Evolutionary conservation across 139 green algal species (phyloP).

Genomic region (Eudorina sp.): DNA sequence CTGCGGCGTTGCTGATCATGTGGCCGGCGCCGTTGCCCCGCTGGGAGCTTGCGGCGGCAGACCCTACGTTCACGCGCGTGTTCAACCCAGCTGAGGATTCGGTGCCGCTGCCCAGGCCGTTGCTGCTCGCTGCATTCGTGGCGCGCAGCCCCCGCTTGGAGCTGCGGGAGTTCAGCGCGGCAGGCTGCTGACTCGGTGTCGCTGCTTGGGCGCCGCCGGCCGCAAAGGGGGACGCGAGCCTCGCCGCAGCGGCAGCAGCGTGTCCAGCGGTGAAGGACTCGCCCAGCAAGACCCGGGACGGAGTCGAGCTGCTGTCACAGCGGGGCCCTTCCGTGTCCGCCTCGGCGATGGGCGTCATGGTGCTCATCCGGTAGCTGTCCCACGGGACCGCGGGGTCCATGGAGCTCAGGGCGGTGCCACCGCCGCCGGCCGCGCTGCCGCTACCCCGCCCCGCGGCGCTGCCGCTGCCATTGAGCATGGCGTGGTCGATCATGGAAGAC

Average conservation of each 20-base stretch:
- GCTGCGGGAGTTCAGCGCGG: not conserved
- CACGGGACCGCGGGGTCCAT: not conserved
- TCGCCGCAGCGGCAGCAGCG: no score
- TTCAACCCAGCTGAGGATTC: not conserved
- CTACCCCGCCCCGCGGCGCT: not conserved
- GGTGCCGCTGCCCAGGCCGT: not conserved
- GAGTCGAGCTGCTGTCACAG: not conserved
- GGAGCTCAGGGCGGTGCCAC: not conserved
- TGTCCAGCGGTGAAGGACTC: no score
- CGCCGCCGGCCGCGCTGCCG: not conserved
- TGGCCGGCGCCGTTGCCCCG: not conserved
- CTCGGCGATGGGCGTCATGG: conserved; percentile 37
- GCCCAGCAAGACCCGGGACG: not conserved
- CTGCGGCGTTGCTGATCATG: not conserved
- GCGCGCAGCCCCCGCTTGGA: not conserved
- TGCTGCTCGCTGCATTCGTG: no score
- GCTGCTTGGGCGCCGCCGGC: no score
- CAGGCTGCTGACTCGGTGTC: no score
- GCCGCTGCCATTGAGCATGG: conserved; percentile 8
- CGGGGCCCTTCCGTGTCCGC: not conserved
- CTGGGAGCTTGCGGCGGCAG: no score
- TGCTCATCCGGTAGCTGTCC: conserved; percentile 1
- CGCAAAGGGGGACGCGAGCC: no score
- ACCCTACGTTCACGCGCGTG: no score
- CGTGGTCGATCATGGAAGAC: conserved; percentile 18